Evolutionary conservation across 257 asterid species (phyloP).

Genomic region (Nicotiana undulata): DNA sequence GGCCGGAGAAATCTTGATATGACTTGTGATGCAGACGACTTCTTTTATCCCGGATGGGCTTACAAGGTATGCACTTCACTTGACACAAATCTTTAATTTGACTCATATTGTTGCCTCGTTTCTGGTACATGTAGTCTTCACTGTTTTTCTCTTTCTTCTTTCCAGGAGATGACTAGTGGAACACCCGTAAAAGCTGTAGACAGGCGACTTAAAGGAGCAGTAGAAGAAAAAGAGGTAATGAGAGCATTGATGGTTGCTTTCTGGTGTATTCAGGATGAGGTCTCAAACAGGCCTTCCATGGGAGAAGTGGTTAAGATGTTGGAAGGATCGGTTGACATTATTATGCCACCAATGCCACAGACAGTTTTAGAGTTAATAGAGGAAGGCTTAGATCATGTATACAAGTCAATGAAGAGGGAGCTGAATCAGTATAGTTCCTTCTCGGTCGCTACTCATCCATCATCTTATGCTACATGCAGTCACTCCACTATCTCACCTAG

Average conservation of each 20-base stretch:
- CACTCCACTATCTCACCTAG: slow-evolving; percentile 80
- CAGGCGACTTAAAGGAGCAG: slow-evolving; percentile 50
- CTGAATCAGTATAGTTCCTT: slow-evolving; percentile 57
- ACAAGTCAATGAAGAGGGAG: slow-evolving; percentile 83
- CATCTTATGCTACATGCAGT: slow-evolving; percentile 85
- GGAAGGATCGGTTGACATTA: slow-evolving; percentile 61
- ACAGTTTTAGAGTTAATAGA: slow-evolving; percentile 70
- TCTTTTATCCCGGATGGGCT: slow-evolving; percentile 95
- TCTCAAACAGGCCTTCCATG: slow-evolving; percentile 67
- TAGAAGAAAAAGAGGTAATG: slow-evolving; percentile 46
- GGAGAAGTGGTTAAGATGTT: slow-evolving; percentile 84
- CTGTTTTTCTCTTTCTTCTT: background rate
- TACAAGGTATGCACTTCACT: slow-evolving; percentile 60
- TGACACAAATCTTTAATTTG: background rate
- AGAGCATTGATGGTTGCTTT: slow-evolving; percentile 60
- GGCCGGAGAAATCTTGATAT: slow-evolving; percentile 86
- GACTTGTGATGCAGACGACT: slow-evolving; percentile 63
- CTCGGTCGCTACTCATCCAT: slow-evolving; percentile 47
- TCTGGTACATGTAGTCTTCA: background rate
- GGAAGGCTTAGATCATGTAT: slow-evolving; percentile 80
- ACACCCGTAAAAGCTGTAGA: slow-evolving; percentile 52
- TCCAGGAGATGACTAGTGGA: slow-evolving; percentile 59
- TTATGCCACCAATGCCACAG: slow-evolving; percentile 76
- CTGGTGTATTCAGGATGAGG: slow-evolving; percentile 90
- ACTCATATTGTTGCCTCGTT: background rate